phyloP scores from a whole-genome alignment of 2,329 filamentous ascomycete genomes.

The Alternaria tenuissima region DNA sequence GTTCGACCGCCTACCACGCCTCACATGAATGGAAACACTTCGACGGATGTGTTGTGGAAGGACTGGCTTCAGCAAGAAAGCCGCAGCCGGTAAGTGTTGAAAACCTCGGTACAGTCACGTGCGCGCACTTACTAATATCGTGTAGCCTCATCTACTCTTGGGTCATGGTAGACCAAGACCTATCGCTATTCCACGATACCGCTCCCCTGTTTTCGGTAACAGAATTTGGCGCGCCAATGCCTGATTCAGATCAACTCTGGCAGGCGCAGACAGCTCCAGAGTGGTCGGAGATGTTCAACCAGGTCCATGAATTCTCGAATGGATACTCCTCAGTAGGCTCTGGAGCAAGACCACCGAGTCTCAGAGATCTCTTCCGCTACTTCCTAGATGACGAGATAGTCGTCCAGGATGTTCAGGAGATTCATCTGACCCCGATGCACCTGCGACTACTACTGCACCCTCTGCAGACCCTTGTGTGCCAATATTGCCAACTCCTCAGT shows the following conservation, averaged over 20 bases:
- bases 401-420: slow-evolving; percentile 55
- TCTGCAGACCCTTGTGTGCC: slow-evolving; percentile 70
- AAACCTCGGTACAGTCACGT: slow-evolving; percentile 30
- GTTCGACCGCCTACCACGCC: slow-evolving; percentile 57
- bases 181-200: slow-evolving; percentile 52
- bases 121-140: slow-evolving; percentile 22
- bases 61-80: slow-evolving; percentile 72
- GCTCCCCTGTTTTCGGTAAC: slow-evolving; percentile 66
- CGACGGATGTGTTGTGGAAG: slow-evolving; percentile 65
- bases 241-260: slow-evolving; percentile 70
- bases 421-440: slow-evolving; percentile 64
- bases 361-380: slow-evolving; percentile 72
- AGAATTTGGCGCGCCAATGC: slow-evolving; percentile 71
- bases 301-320: slow-evolving; percentile 64
- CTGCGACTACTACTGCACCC: slow-evolving; percentile 74
- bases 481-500: slow-evolving; percentile 70
- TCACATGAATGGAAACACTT: slow-evolving; percentile 54
- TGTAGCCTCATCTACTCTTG: slow-evolving; percentile 75
- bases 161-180: slow-evolving; percentile 76
- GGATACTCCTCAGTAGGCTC: slow-evolving; percentile 64
- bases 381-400: slow-evolving; percentile 71
- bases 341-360: slow-evolving; percentile 63
- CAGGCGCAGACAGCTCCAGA: slow-evolving; percentile 64
- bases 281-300: slow-evolving; percentile 68
- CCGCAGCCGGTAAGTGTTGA: slow-evolving; percentile 63